Evolutionary conservation across 495 filamentous ascomycete species (phyloP).

Genomic region (Bryoglossum gracile): DNA sequence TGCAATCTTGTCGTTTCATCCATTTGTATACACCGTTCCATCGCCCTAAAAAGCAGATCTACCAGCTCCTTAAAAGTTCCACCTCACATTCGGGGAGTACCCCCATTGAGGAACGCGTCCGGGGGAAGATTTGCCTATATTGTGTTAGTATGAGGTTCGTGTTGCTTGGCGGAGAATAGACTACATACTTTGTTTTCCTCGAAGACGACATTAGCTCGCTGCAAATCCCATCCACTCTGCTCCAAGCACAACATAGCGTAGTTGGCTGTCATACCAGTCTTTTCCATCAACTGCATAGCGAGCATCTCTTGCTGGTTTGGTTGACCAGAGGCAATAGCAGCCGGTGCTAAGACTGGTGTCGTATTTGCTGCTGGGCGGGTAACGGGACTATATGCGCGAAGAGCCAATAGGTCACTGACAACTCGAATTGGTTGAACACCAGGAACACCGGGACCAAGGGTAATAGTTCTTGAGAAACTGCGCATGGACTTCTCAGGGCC

Average conservation of each 20-base stretch:
- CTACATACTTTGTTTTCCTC: constrained; percentile 22
- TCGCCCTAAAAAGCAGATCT: no score
- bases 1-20: no score
- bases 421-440: constrained; percentile 60
- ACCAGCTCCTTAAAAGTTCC: no score
- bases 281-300: constrained; percentile 18
- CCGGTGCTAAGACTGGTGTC: background rate
- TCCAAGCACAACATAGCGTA: constrained; percentile 22
- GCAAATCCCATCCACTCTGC: constrained; percentile 25
- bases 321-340: no score
- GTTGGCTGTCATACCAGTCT: constrained; percentile 21
- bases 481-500: constrained; percentile 48
- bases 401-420: constrained; percentile 67
- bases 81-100: no score
- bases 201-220: constrained; percentile 21
- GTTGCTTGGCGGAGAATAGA: background rate
- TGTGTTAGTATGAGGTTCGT: constrained; percentile 5
- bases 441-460: constrained; percentile 65
- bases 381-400: constrained; percentile 49
- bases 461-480: constrained; percentile 79
- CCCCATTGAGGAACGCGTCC: constrained; percentile 23
- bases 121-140: constrained; percentile 23
- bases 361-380: constrained; percentile 7
- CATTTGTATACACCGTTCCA: no score
- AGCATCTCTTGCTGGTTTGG: constrained; percentile 11